These are phyloP conservation scores for Cladosporium sp. DNA, from an alignment of 2,329 filamentous ascomycete species.

Conservation along the genomic window DNA sequence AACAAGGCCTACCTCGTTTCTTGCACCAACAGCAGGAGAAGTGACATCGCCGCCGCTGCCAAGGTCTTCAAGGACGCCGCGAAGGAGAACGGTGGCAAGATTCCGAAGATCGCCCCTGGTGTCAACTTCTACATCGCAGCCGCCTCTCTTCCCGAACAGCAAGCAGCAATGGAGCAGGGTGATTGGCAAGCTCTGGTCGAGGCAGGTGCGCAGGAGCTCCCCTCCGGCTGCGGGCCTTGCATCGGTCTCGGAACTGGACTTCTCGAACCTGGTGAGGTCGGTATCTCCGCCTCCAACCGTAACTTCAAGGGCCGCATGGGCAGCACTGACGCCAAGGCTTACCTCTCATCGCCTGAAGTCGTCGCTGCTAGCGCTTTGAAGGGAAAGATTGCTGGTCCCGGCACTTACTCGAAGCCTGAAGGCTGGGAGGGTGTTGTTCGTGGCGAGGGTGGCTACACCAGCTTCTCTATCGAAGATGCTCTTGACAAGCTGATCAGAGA, in stretches of 20 bases:
- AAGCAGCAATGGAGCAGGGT: conserved; percentile 72
- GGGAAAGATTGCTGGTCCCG: conserved; percentile 73
- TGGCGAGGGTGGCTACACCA: conserved; percentile 70
- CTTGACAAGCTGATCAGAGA: conserved; percentile 71
- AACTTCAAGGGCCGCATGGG: conserved; percentile 95
- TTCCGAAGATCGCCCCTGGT: conserved; percentile 69
- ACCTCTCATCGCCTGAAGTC: conserved; percentile 85
- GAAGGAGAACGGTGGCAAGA: conserved; percentile 53
- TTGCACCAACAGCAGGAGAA: conserved; percentile 83
- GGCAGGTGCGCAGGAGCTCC: conserved; percentile 72
- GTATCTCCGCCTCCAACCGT: conserved; percentile 79
- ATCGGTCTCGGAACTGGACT: conserved; percentile 82
- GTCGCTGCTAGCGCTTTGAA: conserved; percentile 84
- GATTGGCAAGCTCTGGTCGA: conserved; percentile 83
- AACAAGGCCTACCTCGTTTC: conserved; percentile 86
- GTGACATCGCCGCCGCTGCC: conserved; percentile 79
- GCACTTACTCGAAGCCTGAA: conserved; percentile 72
- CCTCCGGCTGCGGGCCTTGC: conserved; percentile 77
- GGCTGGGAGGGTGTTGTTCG: conserved; percentile 66
- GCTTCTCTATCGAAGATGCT: conserved; percentile 65
- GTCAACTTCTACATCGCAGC: conserved; percentile 90
- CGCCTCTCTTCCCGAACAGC: conserved; percentile 76
- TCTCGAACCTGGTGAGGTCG: conserved; percentile 80
- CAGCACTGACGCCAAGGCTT: conserved; percentile 73
- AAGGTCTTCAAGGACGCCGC: conserved; percentile 81